Evolutionary conservation across 2,329 filamentous ascomycete genomes (phyloP).

Genomic region (Fusarium tanahbumbuense): DNA sequence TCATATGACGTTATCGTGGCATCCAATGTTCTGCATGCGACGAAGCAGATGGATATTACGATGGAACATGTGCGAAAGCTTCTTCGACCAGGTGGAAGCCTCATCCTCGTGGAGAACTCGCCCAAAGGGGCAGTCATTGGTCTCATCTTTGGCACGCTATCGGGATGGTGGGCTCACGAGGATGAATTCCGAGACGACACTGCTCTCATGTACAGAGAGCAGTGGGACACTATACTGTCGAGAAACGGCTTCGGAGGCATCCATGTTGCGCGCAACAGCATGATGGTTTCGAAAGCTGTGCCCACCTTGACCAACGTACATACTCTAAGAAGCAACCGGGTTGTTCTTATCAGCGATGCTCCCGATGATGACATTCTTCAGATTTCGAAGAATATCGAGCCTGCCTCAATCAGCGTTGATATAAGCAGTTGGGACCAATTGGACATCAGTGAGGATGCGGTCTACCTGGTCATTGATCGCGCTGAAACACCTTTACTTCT

Average conservation of each 20-base stretch:
- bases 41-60: slow-evolving; percentile 2
- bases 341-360: not conserved
- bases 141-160: slow-evolving; percentile 7
- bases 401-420: too few relatives aligned
- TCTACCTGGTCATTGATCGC: slow-evolving; percentile 2
- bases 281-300: slow-evolving; percentile 18
- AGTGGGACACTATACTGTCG: slow-evolving; percentile 3
- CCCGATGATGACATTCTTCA: not conserved
- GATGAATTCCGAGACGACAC: slow-evolving; percentile 12
- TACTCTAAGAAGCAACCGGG: fast-evolving
- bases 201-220: slow-evolving; percentile 5
- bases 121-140: slow-evolving; percentile 4
- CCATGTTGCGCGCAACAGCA: slow-evolving; percentile 9
- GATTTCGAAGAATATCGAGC: not conserved
- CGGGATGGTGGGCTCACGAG: slow-evolving; percentile 16
- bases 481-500: slow-evolving; percentile 1
- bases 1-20: slow-evolving; percentile 8
- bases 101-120: slow-evolving; percentile 8
- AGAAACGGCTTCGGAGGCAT: slow-evolving; percentile 7
- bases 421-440: not conserved
- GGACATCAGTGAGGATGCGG: not conserved
- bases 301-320: not conserved
- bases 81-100: not conserved
- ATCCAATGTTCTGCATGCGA: slow-evolving; percentile 12
- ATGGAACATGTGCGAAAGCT: slow-evolving; percentile 10